Evolutionary conservation across 192 early-diverging fungal species (phyloP).

Genomic region (Mortierella antarctica): DNA sequence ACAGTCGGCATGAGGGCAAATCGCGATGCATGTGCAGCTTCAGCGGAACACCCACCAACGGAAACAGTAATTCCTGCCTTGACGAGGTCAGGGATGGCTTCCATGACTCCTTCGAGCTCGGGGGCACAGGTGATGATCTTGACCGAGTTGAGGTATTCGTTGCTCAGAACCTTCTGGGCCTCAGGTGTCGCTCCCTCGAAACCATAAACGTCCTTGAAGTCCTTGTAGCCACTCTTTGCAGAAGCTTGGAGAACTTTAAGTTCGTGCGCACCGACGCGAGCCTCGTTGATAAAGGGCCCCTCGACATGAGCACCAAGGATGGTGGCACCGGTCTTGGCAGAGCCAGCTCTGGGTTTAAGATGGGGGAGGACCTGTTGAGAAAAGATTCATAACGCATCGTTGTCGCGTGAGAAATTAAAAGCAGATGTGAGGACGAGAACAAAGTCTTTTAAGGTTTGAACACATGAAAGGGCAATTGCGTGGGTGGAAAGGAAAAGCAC

Average conservation of each 20-base stretch:
- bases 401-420: no score
- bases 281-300: constrained; percentile 71
- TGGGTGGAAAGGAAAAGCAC: no score
- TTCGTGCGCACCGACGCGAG: constrained; percentile 83
- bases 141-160: constrained; percentile 39
- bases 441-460: no score
- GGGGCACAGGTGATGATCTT: constrained; percentile 83
- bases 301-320: constrained; percentile 72
- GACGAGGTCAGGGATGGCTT: constrained; percentile 72
- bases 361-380: constrained; percentile 55
- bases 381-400: no score
- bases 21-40: constrained; percentile 13
- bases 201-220: constrained; percentile 80
- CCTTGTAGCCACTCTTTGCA: constrained; percentile 66
- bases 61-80: constrained; percentile 71
- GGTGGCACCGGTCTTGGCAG: constrained; percentile 69
- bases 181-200: constrained; percentile 55
- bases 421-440: no score
- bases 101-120: constrained; percentile 77
- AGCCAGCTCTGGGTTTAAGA: constrained; percentile 73
- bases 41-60: constrained; percentile 12
- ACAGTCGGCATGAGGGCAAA: neutral
- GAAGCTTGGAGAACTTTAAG: constrained; percentile 64
- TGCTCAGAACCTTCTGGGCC: constrained; percentile 38
- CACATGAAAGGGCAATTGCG: no score